Evolutionary conservation across 495 filamentous ascomycete genomes (phyloP).

Genomic region (Aspergillus bridgeri): DNA sequence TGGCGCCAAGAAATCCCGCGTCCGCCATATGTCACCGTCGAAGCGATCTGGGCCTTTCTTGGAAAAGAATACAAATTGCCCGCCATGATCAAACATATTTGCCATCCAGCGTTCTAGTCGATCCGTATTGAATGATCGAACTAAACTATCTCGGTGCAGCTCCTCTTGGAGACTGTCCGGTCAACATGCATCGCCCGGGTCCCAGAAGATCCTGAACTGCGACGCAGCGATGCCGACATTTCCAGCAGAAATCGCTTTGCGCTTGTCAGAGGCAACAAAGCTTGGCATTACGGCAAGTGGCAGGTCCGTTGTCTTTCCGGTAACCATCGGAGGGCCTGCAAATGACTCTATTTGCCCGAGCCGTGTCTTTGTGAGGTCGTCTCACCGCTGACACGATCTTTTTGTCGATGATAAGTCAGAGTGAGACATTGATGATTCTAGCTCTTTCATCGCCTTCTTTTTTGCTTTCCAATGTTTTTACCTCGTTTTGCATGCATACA

Average conservation of each 20-base stretch:
- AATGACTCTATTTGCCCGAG: background rate
- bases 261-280: constrained; percentile 6
- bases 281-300: constrained; percentile 10
- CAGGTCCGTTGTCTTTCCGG: background rate
- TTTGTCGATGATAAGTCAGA: constrained; percentile 1
- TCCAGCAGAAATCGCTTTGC: constrained; percentile 10
- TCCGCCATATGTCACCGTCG: constrained; percentile 23
- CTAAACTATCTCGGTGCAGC: constrained; percentile 2
- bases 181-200: constrained; percentile 1
- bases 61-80: background rate
- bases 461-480: background rate
- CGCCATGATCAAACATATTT: background rate
- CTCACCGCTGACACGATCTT: background rate
- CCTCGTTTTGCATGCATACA: background rate
- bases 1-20: constrained; percentile 20
- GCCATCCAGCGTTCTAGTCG: background rate
- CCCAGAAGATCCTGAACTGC: constrained; percentile 9
- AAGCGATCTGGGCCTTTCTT: constrained; percentile 18
- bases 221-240: constrained; percentile 9
- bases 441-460: constrained; percentile 2
- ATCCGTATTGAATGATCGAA: background rate
- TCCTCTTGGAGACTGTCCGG: constrained; percentile 4
- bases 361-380: background rate
- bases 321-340: background rate
- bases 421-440: background rate